A percentile compares a stretch with the other conserved stretches of the same genome.
These are phyloP conservation scores for Rhizopus delemar DNA, from an alignment of 371 early-diverging fungal genomes.

Conservation along the genomic window DNA sequence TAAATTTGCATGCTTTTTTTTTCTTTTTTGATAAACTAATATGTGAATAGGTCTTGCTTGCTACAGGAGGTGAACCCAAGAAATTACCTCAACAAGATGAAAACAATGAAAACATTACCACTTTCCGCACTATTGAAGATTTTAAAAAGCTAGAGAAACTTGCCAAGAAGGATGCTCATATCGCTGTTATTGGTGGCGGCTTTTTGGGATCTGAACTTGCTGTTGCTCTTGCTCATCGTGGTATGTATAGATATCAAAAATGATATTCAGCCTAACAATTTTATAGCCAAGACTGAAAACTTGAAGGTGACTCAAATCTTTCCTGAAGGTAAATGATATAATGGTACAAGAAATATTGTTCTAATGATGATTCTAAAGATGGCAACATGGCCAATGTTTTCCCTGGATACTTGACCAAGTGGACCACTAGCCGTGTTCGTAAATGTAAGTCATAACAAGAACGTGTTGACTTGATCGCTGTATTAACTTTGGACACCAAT, in stretches of 20 bases:
- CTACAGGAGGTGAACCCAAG: slow-evolving; percentile 75
- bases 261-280: neutral
- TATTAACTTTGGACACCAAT: neutral
- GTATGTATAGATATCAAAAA: slow-evolving; percentile 25
- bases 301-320: slow-evolving; percentile 70
- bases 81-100: slow-evolving; percentile 43
- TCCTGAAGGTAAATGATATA: slow-evolving; percentile 55
- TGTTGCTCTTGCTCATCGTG: slow-evolving; percentile 63
- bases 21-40: too few species aligned
- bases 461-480: too few species aligned
- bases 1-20: slow-evolving; percentile 1
- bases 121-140: slow-evolving; percentile 69
- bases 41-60: slow-evolving; percentile 55
- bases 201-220: slow-evolving; percentile 78
- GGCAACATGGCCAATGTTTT: slow-evolving; percentile 77
- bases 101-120: slow-evolving; percentile 48
- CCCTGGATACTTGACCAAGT: slow-evolving; percentile 70
- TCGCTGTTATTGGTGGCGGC: slow-evolving; percentile 77
- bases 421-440: slow-evolving; percentile 66
- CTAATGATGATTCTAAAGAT: slow-evolving; percentile 24
- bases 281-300: slow-evolving; percentile 48
- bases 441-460: slow-evolving; percentile 31
- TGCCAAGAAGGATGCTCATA: slow-evolving; percentile 54
- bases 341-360: neutral
- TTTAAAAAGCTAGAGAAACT: slow-evolving; percentile 56